Evolutionary conservation across 75 land plant genomes (phyloP).

Genomic region (Larix kaempferi): DNA sequence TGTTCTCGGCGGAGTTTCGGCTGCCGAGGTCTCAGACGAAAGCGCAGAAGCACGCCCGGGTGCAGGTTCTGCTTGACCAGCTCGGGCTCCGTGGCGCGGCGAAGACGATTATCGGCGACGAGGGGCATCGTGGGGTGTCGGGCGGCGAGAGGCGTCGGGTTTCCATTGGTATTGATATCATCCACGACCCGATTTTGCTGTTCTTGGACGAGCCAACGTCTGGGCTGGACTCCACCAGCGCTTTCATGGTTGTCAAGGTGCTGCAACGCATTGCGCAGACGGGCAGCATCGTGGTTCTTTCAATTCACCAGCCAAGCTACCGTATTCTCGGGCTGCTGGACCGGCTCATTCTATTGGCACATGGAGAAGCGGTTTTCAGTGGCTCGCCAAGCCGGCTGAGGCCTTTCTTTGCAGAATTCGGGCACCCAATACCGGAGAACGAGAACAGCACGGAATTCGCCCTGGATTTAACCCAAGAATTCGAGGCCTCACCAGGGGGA

Average conservation of each 20-base stretch:
- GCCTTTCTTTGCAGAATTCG: slow-evolving; percentile 49
- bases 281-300: slow-evolving; percentile 71
- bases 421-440: slow-evolving; percentile 65
- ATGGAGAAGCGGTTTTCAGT: slow-evolving; percentile 56
- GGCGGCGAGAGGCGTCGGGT: slow-evolving; percentile 72
- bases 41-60: slow-evolving; percentile 39
- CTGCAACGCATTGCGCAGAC: slow-evolving; percentile 61
- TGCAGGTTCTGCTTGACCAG: slow-evolving; percentile 60
- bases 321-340: slow-evolving; percentile 58
- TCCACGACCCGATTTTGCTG: slow-evolving; percentile 62
- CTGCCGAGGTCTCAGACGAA: slow-evolving; percentile 25
- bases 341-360: slow-evolving; percentile 56
- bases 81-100: slow-evolving; percentile 55
- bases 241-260: slow-evolving; percentile 60
- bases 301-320: slow-evolving; percentile 74
- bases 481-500: slow-evolving; percentile 38
- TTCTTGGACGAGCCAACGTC: slow-evolving; percentile 85
- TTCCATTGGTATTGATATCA: slow-evolving; percentile 67
- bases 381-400: slow-evolving; percentile 48
- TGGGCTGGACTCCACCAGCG: slow-evolving; percentile 76
- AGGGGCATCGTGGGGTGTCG: slow-evolving; percentile 64
- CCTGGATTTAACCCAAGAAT: slow-evolving; percentile 45
- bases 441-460: slow-evolving; percentile 74
- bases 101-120: slow-evolving; percentile 71
- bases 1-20: slow-evolving; percentile 77